Conservation (phyloP, 73 alveolate species). For the Paramecium bursaria region DNA sequence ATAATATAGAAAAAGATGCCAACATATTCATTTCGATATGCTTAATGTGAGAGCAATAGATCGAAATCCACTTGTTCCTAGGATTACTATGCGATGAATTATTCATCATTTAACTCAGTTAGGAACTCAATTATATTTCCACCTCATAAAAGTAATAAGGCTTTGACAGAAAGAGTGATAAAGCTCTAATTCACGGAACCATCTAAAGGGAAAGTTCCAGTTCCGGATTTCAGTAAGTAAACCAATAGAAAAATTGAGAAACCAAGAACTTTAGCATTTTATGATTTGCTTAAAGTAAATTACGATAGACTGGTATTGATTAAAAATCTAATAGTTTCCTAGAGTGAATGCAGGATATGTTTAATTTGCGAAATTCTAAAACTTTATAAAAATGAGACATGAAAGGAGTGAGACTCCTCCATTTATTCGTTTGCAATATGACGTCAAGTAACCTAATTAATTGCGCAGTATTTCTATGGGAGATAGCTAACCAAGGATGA, state of each 20-base stretch:
- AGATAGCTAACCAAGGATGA: not conserved
- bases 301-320: not conserved
- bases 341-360: slow-evolving; percentile 57
- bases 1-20: not conserved
- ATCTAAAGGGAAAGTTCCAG: not conserved
- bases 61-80: not conserved
- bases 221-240: not conserved
- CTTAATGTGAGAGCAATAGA: not conserved
- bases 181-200: not conserved
- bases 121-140: not conserved
- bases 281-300: not conserved
- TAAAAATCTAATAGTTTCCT: slow-evolving; percentile 3
- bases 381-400: slow-evolving; percentile 10
- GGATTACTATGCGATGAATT: not conserved
- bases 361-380: slow-evolving; percentile 15
- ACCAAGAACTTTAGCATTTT: not conserved
- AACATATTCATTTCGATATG: not conserved
- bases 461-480: not conserved
- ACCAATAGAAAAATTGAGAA: not conserved
- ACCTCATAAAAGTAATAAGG: too few species aligned
- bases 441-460: not conserved
- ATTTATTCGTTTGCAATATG: slow-evolving; percentile 25
- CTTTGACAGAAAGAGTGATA: not conserved
- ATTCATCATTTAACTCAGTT: not conserved
- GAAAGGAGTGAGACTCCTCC: slow-evolving; percentile 60